A percentile compares a stretch with the other conserved stretches of the same genome.
phyloP scores from a whole-genome alignment of 768 basidiomycete genomes.

The Leccinum subgranulosum region DNA sequence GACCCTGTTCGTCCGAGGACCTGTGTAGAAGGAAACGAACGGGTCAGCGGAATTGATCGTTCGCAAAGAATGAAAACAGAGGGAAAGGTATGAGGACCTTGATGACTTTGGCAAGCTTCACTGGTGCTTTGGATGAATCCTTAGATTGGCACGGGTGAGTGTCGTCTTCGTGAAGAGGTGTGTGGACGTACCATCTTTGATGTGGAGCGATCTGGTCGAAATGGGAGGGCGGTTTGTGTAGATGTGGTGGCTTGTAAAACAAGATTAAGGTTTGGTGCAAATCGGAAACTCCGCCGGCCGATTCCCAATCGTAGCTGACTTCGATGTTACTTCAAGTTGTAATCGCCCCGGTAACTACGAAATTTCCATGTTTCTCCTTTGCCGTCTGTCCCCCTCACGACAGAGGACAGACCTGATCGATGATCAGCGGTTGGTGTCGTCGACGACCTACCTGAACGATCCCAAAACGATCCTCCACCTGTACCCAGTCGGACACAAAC shows the following conservation, averaged over 20 bases:
- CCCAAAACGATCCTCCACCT: no score
- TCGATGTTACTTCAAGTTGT: no score
- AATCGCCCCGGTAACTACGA: no score
- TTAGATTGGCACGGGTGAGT: constrained; percentile 21
- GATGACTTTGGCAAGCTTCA: constrained; percentile 97
- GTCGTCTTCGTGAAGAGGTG: not conserved
- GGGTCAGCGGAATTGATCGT: not conserved
- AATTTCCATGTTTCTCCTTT: no score
- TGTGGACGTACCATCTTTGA: constrained; percentile 24
- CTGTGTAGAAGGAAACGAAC: no score
- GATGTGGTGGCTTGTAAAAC: constrained; percentile 8
- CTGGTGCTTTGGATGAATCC: constrained; percentile 88
- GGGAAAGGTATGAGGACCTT: constrained; percentile 55
- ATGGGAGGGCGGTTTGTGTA: constrained; percentile 5
- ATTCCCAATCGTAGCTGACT: not conserved
- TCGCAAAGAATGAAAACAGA: not conserved
- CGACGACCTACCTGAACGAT: no score
- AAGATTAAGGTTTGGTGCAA: constrained; percentile 23
- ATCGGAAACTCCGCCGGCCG: constrained; percentile 11
- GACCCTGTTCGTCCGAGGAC: constrained; percentile 98
- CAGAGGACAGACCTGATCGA: no score
- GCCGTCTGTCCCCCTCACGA: no score
- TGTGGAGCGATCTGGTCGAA: constrained; percentile 1
- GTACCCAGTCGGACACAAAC: no score
- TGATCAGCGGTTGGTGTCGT: no score